Evolutionary conservation across 2,329 filamentous ascomycete species (phyloP), one percentile per base, ranked within the genome.

Genomic region (Trichoderma koningiopsis): DNA sequence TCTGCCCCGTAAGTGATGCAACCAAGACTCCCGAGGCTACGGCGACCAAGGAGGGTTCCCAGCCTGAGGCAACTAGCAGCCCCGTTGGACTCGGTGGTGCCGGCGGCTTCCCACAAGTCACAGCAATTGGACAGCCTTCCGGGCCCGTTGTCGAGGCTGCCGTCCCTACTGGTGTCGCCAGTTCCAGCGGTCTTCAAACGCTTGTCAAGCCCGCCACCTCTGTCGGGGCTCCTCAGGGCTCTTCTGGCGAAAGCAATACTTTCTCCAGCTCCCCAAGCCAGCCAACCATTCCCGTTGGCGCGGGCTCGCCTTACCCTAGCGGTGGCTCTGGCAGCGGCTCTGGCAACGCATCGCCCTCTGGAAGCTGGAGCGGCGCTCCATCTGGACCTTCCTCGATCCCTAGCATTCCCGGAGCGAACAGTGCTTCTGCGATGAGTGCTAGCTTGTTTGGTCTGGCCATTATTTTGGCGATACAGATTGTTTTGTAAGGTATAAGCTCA

Each of bases 371-470:
- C 43, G 49, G 56, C 40, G 53, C 64, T 24, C 65, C 69, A 5
- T 59, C 64, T 57, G 67, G 58, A 6, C 67, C 71, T 27, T 71
- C 72, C 19, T n/a, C 70, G 11, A 27, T 59, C n/a, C 75, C 77
- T 68, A 75, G 76, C 73, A 74, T 77, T 61, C 79, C 81, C 72
- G 79, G 82, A 73, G 84, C 83, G 27, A 85, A 82, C 71, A 85
- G 84, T 75, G 86, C 85, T 69, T 77, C 78, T 24, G 72, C 70
- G 19, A 55, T 78, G 53, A 71, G 70, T 4, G 70, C 74, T 19
- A 72, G 78, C 22, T 49, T 79, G 62, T 56, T 73, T 19, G 75
- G 73, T 19, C 43, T 79, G 68, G 64, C 74, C 11, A 75, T 75
- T 52, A 68, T 75, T 63, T 71, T 74, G 49, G 74, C 74, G 59